Percentiles rank a stretch among this genome's conserved stretches.
phyloP scores from a whole-genome alignment of 495 filamentous ascomycete genomes.

The Rostrohypoxylon terebratum region DNA sequence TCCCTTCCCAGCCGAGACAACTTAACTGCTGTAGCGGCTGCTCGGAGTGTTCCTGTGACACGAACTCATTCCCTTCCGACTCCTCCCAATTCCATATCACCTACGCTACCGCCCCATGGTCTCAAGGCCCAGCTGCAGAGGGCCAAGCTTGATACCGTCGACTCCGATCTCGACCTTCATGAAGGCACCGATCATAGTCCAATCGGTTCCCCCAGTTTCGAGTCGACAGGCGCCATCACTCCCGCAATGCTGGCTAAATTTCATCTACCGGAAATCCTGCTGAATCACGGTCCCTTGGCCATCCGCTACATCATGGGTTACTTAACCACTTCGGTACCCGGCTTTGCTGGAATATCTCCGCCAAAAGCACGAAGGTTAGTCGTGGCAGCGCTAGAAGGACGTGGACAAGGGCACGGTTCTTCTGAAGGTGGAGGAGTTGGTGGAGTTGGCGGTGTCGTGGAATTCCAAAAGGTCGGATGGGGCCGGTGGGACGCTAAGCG shows the following conservation, averaged over 20 bases:
- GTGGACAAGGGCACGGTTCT: conserved; percentile 66
- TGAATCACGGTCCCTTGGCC: conserved; percentile 88
- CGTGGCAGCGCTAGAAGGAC: conserved; percentile 83
- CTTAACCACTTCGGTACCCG: conserved; percentile 90
- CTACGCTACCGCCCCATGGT: conserved; percentile 83
- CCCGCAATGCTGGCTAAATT: conserved; percentile 87
- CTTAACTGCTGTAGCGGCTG: conserved; percentile 70
- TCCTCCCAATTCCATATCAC: conserved; percentile 96
- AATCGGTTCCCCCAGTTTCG: conserved; percentile 66
- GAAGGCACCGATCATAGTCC: conserved; percentile 72
- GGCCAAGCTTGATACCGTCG: conserved; percentile 74
- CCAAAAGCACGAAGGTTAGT: conserved; percentile 91
- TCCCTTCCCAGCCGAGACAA: conserved; percentile 66
- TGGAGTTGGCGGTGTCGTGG: conserved; percentile 79
- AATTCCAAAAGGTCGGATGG: conserved; percentile 98
- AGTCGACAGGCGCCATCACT: conserved; percentile 85
- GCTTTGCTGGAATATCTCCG: conserved; percentile 90
- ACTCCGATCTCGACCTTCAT: conserved; percentile 88
- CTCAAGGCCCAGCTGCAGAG: conserved; percentile 71
- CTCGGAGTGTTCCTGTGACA: conserved; percentile 67
- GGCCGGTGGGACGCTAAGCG: conserved; percentile 91
- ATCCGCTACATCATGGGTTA: conserved; percentile 96
- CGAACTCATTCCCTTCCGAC: conserved; percentile 78
- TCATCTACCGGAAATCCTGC: conserved; percentile 90
- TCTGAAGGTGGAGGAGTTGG: conserved; percentile 58